A percentile compares a stretch with the other conserved stretches of the same genome.
phyloP scores from a whole-genome alignment of 2,329 filamentous ascomycete genomes.

The Zymoseptoria passerinii region DNA sequence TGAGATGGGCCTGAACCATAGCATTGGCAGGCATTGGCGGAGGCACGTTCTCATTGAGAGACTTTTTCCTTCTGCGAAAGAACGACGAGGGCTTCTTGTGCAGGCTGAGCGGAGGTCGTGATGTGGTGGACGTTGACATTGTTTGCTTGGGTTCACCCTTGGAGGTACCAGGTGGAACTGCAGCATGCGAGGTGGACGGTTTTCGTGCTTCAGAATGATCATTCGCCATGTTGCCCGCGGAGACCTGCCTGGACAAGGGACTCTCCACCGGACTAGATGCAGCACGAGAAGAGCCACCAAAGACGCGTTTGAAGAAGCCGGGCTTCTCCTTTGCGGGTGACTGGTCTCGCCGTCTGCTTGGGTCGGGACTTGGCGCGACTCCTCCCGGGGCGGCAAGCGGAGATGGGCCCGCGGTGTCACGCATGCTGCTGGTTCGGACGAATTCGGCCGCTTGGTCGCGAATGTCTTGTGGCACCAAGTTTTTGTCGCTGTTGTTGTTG shows the following conservation, averaged over 20 bases:
- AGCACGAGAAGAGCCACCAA: slow-evolving; percentile 45
- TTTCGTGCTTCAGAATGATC: slow-evolving; percentile 12
- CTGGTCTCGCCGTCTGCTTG: slow-evolving; percentile 26
- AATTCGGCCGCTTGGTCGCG: slow-evolving; percentile 42
- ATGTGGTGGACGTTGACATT: slow-evolving; percentile 2
- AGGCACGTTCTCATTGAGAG: slow-evolving; percentile 43
- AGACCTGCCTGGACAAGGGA: slow-evolving; percentile 11
- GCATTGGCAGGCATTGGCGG: slow-evolving; percentile 33
- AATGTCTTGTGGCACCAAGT: slow-evolving; percentile 33
- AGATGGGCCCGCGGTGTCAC: slow-evolving; percentile 29
- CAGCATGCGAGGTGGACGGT: slow-evolving; percentile 13
- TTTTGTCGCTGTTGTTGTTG: slow-evolving; percentile 13
- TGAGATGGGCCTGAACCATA: slow-evolving; percentile 25
- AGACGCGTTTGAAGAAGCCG: slow-evolving; percentile 90
- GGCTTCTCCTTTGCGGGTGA: slow-evolving; percentile 46
- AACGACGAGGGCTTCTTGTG: slow-evolving; percentile 93
- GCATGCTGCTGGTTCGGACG: slow-evolving; percentile 39
- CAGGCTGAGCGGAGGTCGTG: slow-evolving; percentile 35
- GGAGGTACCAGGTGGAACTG: neutral
- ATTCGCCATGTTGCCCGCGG: slow-evolving; percentile 1
- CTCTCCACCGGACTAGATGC: slow-evolving; percentile 16
- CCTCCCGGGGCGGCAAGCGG: slow-evolving; percentile 39
- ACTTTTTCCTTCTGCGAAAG: slow-evolving; percentile 90
- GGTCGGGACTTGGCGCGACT: slow-evolving; percentile 40
- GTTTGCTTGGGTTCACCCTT: slow-evolving; percentile 10